Base-by-base conservation (phyloP, 2,329 filamentous ascomycete species). In the Ophiostoma himal-ulmi region DNA sequence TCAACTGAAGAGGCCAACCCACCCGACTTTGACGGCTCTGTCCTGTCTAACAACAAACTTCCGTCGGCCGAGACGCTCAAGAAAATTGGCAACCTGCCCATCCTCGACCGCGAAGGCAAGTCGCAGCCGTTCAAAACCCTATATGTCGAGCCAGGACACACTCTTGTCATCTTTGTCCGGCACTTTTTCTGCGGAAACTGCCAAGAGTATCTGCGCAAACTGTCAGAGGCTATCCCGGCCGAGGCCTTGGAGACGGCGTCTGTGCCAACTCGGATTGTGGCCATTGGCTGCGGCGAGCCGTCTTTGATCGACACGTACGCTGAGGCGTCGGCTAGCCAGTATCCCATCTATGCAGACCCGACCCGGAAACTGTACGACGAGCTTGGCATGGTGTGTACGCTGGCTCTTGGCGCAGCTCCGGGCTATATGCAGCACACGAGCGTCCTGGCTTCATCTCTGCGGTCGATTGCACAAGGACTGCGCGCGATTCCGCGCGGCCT, bases 151-250 rank as follows among this genome's bases (percentile, higher is more conserved):
- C 85, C 85, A 69, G 81, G 82, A 2, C 81, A 88, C 2, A 86
- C 91, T 37, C 82, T 94, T 41, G 79, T 93, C 60, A 86, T 93
- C 74, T 93, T 94, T 77, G 84, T 94, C 71, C 85, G 91, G 64
- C 91, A 93, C 80, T 94, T 93, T 79, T 93, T 91, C 82, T 93
- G 91, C 77, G 90, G 90, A 48, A 91, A 89, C 78, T 93, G 91
- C 80, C 91, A 93, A 78, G 89, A 92, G 77, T 93, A 91, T 77
- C 81, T 93, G 34, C 86, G 86, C 71, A 81, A 84, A 4, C 82
- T 93, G 22, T 85, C 87, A 41, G 81, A 84, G 22, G 83, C 84
- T 67, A 83, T 93, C 68, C 85, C 82, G 6, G 82, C 83, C 65
- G 79, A 83, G 17, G 75, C 77, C 72, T 89, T 81, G 75, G 83